Base-by-base conservation (phyloP, 192 early-diverging fungal genomes). In the Rhizophagus prolifer region DNA sequence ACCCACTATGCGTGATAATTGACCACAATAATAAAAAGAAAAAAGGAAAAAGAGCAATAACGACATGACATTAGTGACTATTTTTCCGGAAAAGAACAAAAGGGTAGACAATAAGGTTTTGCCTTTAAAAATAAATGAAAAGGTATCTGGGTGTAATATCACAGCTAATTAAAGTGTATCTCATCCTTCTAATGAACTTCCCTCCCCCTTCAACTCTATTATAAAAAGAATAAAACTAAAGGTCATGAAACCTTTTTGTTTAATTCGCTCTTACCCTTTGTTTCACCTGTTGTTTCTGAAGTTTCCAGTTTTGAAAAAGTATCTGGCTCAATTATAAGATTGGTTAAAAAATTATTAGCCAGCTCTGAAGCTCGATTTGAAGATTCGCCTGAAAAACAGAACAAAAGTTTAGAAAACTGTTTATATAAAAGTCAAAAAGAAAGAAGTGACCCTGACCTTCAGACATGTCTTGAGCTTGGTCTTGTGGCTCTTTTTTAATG, bases 1-100 rank as follows among this genome's bases (percentile, higher is more conserved):
- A 85, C 79, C 82, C 77, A 79, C 67, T 85, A 77, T 28, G n/a
- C 63, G 28, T 80, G 78, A 78, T 80, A 74, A 83, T 74, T 76
- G 46, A 34, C 76, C 79, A 79, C 63, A 80, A 70, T 44, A 36
- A 64, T n/a, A 64, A 73, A 14, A 44, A 64, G 72, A 79, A 65
- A 64, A 71, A 70, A 60, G 28, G 47, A 31, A 68, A 72, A 59
- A 79, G 65, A 58, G 25, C 63, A 60, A 68, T 44, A 46, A 65
- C 30, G 23, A 66, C 54, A 63, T 67, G 67, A 28, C 44, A 63
- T 72, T 65, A 78, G 77, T 72, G n/a, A 50, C 68, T 72, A 38
- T 78, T 68, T 58, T 67, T 38, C 64, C 64, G 23, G 38, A 61
- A 25, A 60, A 74, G 54, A 54, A 41, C 71, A 69, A 75, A 78